A percentile compares a stretch with the other conserved stretches of the same genome.
Evolutionary conservation across 2,329 filamentous ascomycete genomes (phyloP).

Genomic region (Helotiales sp.): DNA sequence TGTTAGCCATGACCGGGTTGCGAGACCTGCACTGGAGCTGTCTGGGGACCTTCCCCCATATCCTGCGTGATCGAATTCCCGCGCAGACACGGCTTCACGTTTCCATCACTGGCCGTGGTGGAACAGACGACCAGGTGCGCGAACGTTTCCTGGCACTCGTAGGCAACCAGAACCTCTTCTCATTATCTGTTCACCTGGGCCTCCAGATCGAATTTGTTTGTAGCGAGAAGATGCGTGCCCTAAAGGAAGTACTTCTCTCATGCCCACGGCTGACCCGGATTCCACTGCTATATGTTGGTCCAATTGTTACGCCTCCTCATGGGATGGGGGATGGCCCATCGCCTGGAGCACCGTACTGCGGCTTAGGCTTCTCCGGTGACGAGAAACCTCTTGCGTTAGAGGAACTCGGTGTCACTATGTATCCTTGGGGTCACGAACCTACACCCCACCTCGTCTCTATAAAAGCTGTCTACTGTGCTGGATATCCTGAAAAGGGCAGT

Average conservation of each 20-base stretch:
- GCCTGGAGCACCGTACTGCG: not conserved
- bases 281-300: not conserved
- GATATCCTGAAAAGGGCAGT: not conserved
- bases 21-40: too few species aligned
- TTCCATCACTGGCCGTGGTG: too few species aligned
- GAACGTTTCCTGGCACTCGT: too few species aligned
- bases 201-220: too few species aligned
- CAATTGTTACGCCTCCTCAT: not conserved
- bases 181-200: too few species aligned
- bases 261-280: not conserved
- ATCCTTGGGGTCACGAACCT: not conserved
- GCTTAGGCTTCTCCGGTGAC: not conserved
- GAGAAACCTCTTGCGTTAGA: not conserved
- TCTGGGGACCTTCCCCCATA: too few species aligned
- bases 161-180: too few species aligned
- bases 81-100: too few species aligned
- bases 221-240: too few species aligned
- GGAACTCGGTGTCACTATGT: not conserved
- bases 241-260: not conserved
- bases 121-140: too few species aligned
- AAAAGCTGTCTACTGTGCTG: not conserved
- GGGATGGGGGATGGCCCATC: not conserved
- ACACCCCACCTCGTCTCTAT: not conserved
- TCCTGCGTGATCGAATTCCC: too few species aligned
- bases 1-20: too few species aligned